Conservation (phyloP, 129 eudicot genomes). For the Deinandra increscens region DNA sequence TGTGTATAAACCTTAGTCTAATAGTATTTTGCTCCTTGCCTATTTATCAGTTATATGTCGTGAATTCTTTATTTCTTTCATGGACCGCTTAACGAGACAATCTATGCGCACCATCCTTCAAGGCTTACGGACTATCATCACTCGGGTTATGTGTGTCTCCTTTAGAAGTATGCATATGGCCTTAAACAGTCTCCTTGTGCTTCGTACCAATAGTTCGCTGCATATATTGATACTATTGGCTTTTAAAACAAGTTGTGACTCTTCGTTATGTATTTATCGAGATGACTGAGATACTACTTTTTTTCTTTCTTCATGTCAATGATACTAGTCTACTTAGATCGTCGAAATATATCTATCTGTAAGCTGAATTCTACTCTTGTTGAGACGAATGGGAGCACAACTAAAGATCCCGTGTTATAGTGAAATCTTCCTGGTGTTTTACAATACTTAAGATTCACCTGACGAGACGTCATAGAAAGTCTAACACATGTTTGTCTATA, state of each 20-base stretch:
- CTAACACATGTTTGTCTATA: no score
- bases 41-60: not conserved
- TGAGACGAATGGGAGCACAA: no score
- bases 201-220: not conserved
- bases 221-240: not conserved
- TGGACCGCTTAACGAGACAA: not conserved
- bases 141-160: not conserved
- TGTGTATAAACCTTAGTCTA: not conserved
- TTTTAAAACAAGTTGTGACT: not conserved
- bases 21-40: not conserved
- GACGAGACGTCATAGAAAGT: no score
- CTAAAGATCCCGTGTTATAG: no score
- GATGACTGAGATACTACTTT: not conserved
- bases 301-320: no score
- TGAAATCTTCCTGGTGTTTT: no score
- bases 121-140: not conserved
- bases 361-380: no score
- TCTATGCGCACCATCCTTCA: not conserved
- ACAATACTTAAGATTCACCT: no score
- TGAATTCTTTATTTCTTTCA: not conserved
- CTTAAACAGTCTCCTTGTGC: not conserved
- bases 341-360: no score
- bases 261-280: not conserved
- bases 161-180: not conserved
- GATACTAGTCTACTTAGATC: no score